Conservation (phyloP, 225 moss, liverwort and hornwort species). For the Straminergon stramineum region DNA sequence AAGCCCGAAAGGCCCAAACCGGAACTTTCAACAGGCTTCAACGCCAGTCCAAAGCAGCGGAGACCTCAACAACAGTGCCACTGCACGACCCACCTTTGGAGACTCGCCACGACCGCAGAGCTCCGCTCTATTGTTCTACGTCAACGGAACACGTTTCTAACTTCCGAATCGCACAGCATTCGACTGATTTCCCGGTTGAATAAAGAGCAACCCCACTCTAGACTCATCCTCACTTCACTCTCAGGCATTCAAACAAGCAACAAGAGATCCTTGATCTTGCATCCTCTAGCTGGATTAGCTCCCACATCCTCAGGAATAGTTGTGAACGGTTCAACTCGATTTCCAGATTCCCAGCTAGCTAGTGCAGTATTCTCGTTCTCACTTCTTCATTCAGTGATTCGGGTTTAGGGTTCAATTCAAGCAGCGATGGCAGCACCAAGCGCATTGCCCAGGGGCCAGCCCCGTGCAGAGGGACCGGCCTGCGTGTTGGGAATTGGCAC, state of each 20-base stretch:
- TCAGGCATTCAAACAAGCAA: not conserved
- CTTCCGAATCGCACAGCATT: not conserved
- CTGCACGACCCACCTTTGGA: not conserved
- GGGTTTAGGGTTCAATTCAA: too few species aligned
- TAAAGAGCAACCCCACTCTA: not conserved
- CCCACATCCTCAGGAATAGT: not conserved
- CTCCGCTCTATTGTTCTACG: not conserved
- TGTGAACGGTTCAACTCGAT: not conserved
- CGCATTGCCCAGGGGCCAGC: not conserved
- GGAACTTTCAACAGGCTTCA: not conserved
- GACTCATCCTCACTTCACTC: not conserved
- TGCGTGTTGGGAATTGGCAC: conserved; percentile 28
- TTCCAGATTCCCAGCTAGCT: not conserved
- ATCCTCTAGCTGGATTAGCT: too few species aligned
- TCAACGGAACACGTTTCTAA: not conserved
- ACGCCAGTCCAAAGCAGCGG: not conserved
- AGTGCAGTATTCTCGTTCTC: not conserved
- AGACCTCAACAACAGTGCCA: not conserved
- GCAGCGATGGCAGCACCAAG: not conserved
- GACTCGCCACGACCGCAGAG: not conserved
- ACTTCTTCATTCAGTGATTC: not conserved
- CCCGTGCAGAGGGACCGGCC: conserved; percentile 19
- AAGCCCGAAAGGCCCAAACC: not conserved
- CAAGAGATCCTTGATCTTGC: too few species aligned
- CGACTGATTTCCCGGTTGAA: not conserved